phyloP scores from a whole-genome alignment of 441 rosid species.

The Mallotus japonicus region DNA sequence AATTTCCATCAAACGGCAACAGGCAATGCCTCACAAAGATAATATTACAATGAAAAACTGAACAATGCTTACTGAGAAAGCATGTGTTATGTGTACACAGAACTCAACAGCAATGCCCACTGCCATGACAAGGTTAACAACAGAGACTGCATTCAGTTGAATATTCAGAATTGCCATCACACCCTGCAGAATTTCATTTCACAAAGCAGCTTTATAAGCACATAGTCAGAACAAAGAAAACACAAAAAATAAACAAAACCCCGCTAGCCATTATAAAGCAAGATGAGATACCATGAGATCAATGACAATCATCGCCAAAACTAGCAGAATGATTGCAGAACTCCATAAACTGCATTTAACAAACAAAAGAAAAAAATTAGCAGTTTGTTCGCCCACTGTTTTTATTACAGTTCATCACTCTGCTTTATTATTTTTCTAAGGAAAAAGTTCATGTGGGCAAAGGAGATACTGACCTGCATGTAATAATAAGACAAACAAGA shows the following conservation, averaged over 20 bases:
- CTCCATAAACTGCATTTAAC: conserved; percentile 71
- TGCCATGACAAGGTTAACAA: conserved; percentile 96
- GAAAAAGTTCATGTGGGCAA: conserved; percentile 7
- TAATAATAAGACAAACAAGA: conserved; percentile 77
- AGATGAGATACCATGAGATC: conserved; percentile 73
- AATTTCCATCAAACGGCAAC: not conserved
- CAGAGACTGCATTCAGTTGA: conserved; percentile 95
- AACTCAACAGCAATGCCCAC: conserved; percentile 98
- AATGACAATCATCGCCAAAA: conserved; percentile 77
- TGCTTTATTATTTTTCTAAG: not conserved
- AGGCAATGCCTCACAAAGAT: conserved; percentile 1
- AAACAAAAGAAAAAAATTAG: conserved; percentile 20
- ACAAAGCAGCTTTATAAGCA: conserved; percentile 20
- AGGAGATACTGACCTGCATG: conserved; percentile 67
- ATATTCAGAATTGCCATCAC: conserved; percentile 86
- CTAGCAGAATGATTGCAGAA: conserved; percentile 86
- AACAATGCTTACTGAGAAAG: conserved; percentile 68
- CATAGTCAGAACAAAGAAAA: conserved; percentile 17
- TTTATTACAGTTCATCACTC: conserved; percentile 4
- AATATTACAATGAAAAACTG: not conserved
- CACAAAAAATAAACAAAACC: conserved; percentile 5
- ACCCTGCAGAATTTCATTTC: conserved; percentile 57
- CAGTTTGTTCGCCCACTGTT: not conserved
- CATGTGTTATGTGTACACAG: conserved; percentile 96
- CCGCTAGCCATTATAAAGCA: conserved; percentile 19